Conservation (phyloP, 1,139 yeast species). For the Wickerhamomyces sp. region DNA sequence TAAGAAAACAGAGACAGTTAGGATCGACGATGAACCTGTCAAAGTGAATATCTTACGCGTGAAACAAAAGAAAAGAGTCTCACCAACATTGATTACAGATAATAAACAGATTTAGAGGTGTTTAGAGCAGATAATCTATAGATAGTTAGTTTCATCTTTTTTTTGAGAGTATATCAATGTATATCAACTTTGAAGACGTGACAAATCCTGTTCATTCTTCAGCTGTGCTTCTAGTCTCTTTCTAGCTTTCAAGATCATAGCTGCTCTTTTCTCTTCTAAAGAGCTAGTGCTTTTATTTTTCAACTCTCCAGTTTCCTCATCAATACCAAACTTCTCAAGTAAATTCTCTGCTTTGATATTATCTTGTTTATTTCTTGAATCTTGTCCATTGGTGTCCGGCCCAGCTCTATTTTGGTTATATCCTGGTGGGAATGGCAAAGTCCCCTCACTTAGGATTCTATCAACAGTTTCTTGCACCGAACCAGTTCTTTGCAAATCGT, state of each 20-base stretch:
- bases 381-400: conserved; percentile 9
- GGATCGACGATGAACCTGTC: not conserved
- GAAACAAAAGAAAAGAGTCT: conserved; percentile 40
- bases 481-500: conserved; percentile 63
- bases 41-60: conserved; percentile 5
- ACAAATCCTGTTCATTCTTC: conserved; percentile 21
- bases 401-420: conserved; percentile 20
- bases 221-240: conserved; percentile 32
- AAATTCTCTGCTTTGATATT: conserved; percentile 23
- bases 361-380: conserved; percentile 14
- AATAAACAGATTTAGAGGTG: not conserved
- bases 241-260: conserved; percentile 49
- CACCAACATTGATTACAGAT: conserved; percentile 37
- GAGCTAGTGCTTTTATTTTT: conserved; percentile 8
- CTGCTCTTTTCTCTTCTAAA: conserved; percentile 43
- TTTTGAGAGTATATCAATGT: too few species aligned
- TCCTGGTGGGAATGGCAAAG: conserved; percentile 65
- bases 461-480: conserved; percentile 80
- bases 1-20: too few species aligned
- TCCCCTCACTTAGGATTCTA: conserved; percentile 57
- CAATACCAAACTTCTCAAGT: conserved; percentile 21
- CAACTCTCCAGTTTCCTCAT: conserved; percentile 4
- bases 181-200: conserved; percentile 5
- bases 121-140: too few species aligned
- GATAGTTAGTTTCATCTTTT: too few species aligned